Percentiles rank a stretch among this genome's conserved stretches.
Evolutionary conservation across 805 yeast species (phyloP).

Genomic region (Ogataea polymorpha): DNA sequence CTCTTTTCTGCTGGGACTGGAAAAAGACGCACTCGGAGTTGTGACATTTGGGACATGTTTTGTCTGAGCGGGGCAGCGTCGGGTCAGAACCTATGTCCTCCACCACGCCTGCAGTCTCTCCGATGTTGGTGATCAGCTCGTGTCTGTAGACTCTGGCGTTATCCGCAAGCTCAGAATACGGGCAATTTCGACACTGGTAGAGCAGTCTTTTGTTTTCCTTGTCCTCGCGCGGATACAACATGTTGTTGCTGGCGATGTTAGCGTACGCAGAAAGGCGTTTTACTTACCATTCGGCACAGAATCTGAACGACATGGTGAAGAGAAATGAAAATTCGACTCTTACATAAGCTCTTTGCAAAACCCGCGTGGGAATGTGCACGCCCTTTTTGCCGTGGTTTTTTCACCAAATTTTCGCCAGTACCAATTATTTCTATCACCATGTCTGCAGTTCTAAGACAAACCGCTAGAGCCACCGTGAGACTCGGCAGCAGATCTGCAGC

Average conservation of each 20-base stretch:
- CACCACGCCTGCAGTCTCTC: conserved; percentile 95
- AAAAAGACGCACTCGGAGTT: conserved; percentile 91
- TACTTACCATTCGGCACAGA: conserved; percentile 73
- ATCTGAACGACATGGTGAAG: conserved; percentile 66
- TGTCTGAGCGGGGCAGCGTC: conserved; percentile 94
- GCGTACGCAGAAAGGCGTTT: conserved; percentile 27
- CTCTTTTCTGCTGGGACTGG: conserved; percentile 92
- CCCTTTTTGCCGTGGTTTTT: conserved; percentile 9
- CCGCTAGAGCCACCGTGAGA: conserved; percentile 22
- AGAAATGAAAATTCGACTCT: conserved; percentile 3
- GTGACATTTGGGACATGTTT: conserved; percentile 87
- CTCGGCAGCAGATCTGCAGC: conserved; percentile 15
- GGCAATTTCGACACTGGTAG: conserved; percentile 92
- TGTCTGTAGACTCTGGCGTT: conserved; percentile 86
- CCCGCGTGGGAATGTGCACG: conserved; percentile 2
- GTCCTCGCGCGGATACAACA: conserved; percentile 97
- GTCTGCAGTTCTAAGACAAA: conserved; percentile 19
- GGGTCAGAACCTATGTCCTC: conserved; percentile 96
- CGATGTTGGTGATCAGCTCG: conserved; percentile 87
- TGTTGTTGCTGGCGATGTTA: conserved; percentile 62
- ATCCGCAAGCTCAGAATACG: conserved; percentile 88
- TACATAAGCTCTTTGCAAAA: conserved; percentile 1
- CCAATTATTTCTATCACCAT: conserved; percentile 4
- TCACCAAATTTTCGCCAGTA: conserved; percentile 3
- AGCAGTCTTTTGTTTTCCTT: conserved; percentile 70